Evolutionary conservation across 176 grass and related monocot genomes (phyloP), one percentile per base, ranked within the genome.

Genomic region (Guadua angustifolia): DNA sequence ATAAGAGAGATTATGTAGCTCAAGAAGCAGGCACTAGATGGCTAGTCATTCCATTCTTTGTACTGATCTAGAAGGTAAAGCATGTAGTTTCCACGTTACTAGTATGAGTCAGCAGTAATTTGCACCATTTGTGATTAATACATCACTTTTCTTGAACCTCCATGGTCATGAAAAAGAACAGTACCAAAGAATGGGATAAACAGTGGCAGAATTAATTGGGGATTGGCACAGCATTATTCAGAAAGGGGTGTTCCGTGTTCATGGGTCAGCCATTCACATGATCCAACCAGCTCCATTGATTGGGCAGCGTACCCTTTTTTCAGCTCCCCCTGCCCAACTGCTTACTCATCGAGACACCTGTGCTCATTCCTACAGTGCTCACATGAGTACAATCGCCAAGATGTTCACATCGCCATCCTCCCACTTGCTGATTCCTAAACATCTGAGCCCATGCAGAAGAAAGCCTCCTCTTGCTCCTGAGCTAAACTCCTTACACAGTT

Each of bases 211-310:
- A 74, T 66, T 58, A 57, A 86, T 35, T 51, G 43, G 22, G 61
- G 82, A 68, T 83, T 21, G 21, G 47, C 36, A 58, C n/a, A 29
- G 2, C 75, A 72, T 3, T 40, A 40, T 39, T 39, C 63, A 64
- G 79, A 81, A 61, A 21, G 26, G 10, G 85, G 56, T 45, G 52
- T 55, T 55, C 52, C 52, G 7, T n/a, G 63, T 78, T 69, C 7
- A 15, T 52, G 56, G 71, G 68, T 80, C 67, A 71, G 40, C 22
- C 55, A 59, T 84, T 94, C 92, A 94, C 92, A 91, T 89, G 92
- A 91, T 94, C 66, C 83, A 77, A 81, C 69, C 66, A 68, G 74
- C 66, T 49, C 56, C 67, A 84, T 88, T 82, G 73, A 87, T 87
- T 69, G 82, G 26, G 26, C 17, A 39, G 22, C 21, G 69, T 0